A percentile compares a stretch with the other conserved stretches of the same genome.
Evolutionary conservation across 345 rosid genomes (phyloP).

Genomic region (Ceriops tagal): DNA sequence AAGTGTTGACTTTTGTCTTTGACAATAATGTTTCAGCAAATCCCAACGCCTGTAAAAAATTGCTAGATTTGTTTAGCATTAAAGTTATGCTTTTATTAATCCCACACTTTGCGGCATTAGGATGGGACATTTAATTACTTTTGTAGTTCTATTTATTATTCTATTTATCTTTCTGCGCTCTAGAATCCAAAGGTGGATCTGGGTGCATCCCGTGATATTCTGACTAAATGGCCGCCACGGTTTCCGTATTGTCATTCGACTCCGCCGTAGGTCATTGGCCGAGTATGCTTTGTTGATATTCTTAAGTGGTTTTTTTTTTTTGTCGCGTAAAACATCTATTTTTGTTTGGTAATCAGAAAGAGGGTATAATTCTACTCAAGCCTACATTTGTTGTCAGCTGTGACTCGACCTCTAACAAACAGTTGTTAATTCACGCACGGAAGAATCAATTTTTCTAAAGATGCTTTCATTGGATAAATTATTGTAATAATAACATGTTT

Average conservation of each 20-base stretch:
- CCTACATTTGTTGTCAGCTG: background rate
- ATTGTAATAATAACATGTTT: background rate
- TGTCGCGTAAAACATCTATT: conserved; percentile 25
- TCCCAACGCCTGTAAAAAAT: conserved; percentile 12
- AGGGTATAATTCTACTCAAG: conserved; percentile 10
- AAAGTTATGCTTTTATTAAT: background rate
- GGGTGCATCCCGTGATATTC: background rate
- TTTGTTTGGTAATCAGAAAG: background rate
- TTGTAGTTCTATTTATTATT: background rate
- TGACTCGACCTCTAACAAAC: conserved; percentile 30
- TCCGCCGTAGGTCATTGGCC: conserved; percentile 1
- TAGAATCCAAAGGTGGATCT: background rate
- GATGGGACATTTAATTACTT: conserved; percentile 1
- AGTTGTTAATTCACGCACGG: conserved; percentile 20
- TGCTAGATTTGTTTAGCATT: too few relatives aligned
- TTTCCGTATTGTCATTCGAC: background rate
- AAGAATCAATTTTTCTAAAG: background rate
- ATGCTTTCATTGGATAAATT: background rate
- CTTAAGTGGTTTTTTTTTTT: conserved; percentile 20
- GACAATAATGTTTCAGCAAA: conserved; percentile 10
- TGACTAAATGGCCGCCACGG: background rate
- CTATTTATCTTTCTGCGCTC: background rate
- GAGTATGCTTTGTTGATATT: conserved; percentile 6
- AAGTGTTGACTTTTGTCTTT: conserved; percentile 13
- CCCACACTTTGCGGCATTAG: conserved; percentile 10